phyloP scores from a whole-genome alignment of 805 yeast species.

The Middelhovenomyces tepae region DNA sequence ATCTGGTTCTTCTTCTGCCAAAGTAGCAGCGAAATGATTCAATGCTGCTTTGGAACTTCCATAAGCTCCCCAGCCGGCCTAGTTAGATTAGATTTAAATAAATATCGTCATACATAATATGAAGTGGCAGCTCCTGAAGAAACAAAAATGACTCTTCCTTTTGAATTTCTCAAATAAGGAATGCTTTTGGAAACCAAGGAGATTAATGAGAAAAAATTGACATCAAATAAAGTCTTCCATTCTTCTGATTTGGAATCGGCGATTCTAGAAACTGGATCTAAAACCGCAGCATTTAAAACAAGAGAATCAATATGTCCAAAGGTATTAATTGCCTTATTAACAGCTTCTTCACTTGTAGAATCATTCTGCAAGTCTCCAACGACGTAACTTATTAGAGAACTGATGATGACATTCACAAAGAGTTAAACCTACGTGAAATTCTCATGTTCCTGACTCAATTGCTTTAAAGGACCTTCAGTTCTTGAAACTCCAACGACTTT shows the following conservation, averaged over 20 bases:
- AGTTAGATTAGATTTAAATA: constrained; percentile 4
- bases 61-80: constrained; percentile 82
- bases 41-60: constrained; percentile 89
- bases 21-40: constrained; percentile 60
- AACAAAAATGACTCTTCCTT: constrained; percentile 67
- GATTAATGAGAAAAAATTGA: constrained; percentile 72
- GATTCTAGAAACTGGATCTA: constrained; percentile 61
- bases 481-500: constrained; percentile 69
- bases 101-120: constrained; percentile 31
- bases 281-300: constrained; percentile 64
- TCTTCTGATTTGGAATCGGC: constrained; percentile 43
- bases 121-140: constrained; percentile 80
- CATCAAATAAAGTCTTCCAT: constrained; percentile 61
- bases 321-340: constrained; percentile 34
- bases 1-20: constrained; percentile 59
- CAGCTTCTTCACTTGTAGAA: constrained; percentile 28
- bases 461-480: constrained; percentile 38
- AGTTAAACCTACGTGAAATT: constrained; percentile 13
- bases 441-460: constrained; percentile 32
- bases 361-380: constrained; percentile 48
- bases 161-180: constrained; percentile 46
- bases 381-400: constrained; percentile 25
- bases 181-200: constrained; percentile 43
- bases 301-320: constrained; percentile 47
- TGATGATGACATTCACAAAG: constrained; percentile 7